Percentiles rank a stretch among this genome's conserved stretches.
phyloP scores from a whole-genome alignment of 1,284 basidiomycete genomes.

The Sporisorium iseilematis-ciliati region DNA sequence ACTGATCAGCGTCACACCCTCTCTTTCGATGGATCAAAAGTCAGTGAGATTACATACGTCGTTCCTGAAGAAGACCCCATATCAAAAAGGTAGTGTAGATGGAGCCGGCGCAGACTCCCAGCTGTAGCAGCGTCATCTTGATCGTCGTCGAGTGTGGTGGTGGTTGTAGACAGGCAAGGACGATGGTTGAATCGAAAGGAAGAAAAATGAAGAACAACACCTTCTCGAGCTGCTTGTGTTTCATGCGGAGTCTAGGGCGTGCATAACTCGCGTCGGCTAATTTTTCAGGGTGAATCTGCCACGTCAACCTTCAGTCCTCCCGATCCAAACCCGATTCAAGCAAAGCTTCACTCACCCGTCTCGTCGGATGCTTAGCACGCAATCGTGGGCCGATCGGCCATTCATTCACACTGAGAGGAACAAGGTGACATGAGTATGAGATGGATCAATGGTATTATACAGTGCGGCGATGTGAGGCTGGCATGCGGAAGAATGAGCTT shows the following conservation, averaged over 20 bases:
- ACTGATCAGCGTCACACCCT: not conserved
- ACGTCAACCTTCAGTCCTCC: slow-evolving; percentile 4
- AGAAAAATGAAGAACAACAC: slow-evolving; percentile 21
- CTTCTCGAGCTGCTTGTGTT: not conserved
- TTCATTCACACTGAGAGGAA: too few species aligned
- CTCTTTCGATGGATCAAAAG: too few species aligned
- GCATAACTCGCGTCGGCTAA: slow-evolving; percentile 1
- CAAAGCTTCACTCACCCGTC: not conserved
- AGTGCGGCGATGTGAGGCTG: too few species aligned
- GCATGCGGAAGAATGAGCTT: too few species aligned
- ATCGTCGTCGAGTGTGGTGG: not conserved
- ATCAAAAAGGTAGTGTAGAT: slow-evolving; percentile 68
- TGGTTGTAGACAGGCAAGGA: not conserved
- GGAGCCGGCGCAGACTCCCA: slow-evolving; percentile 61
- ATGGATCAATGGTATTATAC: too few species aligned
- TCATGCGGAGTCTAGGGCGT: not conserved
- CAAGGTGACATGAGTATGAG: too few species aligned
- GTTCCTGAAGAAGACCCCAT: slow-evolving; percentile 69
- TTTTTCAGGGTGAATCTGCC: slow-evolving; percentile 5
- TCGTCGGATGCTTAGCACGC: not conserved
- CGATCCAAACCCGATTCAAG: slow-evolving; percentile 5
- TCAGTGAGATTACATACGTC: slow-evolving; percentile 32
- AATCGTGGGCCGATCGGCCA: not conserved
- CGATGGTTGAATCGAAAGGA: not conserved
- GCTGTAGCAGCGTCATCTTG: slow-evolving; percentile 50